Evolutionary conservation across 768 basidiomycete species (phyloP), one percentile per base, ranked within the genome.

Genomic region (Pleurotus tuoliensis): DNA sequence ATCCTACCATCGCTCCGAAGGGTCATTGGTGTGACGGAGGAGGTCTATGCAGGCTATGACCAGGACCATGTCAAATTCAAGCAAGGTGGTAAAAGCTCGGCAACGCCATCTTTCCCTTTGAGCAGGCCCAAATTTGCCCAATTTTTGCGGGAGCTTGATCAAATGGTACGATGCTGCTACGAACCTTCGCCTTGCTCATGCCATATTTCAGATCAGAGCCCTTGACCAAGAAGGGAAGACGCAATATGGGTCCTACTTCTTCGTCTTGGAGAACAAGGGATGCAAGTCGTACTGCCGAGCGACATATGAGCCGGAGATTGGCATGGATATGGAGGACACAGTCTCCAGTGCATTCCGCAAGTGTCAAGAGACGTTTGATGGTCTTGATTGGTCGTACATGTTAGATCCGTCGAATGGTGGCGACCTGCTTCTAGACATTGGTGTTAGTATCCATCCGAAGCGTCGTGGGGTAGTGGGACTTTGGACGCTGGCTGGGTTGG

Each of bases 31-130:
- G 4, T 34, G n/a, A 43, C 30, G 9, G 46, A 45, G 16, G 37
- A 51, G 38, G 43, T 55, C 13, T 58, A 61, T 40, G 13, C 57
- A 1, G 50, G 58, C 6, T 16, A 49, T 3, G 54, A 58, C 38
- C 41, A 51, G 11, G 58, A 59, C 4, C 58, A 63, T 11, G 11
- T 53, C 3, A 34, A 16, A 3, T 63, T 63, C 56, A 63, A 63
- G 51, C 46, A 57, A 18, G 39, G 55, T 4, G 40, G 40, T 15
- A 41, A 15, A 15, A 18, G 40, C 13, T 41, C 40, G 15, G 18
- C 15, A 15, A 15, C 40, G 18, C 15, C 40, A 41, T 11, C 40
- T 13, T 41, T 15, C 18, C 40, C 40, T 5, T 41, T 41, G 18
- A 18, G 18, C 18, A 18, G 13, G 8, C 4, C 13, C 13, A 41